phyloP scores from a whole-genome alignment of 2,329 filamentous ascomycete genomes.

The Aspergillus sp. region DNA sequence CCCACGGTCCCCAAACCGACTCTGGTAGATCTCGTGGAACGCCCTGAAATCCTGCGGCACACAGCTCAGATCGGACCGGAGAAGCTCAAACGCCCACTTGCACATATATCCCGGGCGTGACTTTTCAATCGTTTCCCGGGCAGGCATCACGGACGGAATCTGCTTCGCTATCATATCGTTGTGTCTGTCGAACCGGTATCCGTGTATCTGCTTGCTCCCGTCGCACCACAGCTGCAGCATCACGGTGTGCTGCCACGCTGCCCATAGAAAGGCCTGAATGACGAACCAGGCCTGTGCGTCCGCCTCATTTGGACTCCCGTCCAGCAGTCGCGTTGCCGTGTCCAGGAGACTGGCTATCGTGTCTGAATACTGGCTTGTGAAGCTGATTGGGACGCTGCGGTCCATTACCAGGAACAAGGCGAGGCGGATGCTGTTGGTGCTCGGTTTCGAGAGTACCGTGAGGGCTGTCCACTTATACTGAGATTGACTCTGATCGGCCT shows the following conservation, averaged over 20 bases:
- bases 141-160: not conserved
- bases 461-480: conserved; percentile 5
- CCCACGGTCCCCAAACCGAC: conserved; percentile 9
- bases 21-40: conserved; percentile 10
- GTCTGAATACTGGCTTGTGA: conserved; percentile 5
- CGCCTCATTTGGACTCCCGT: not conserved
- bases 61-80: conserved; percentile 13
- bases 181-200: not conserved
- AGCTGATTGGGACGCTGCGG: not conserved
- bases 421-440: conserved; percentile 9
- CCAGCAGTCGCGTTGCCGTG: not conserved
- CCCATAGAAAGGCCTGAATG: not conserved
- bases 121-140: not conserved
- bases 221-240: not conserved
- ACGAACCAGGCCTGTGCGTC: conserved; percentile 8
- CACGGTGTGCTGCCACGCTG: not conserved
- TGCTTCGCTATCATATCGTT: not conserved
- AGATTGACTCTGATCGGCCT: not conserved
- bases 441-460: conserved; percentile 8
- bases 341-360: conserved; percentile 8
- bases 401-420: conserved; percentile 12
- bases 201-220: not conserved
- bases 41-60: conserved; percentile 18
- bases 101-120: conserved; percentile 16
- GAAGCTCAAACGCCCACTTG: conserved; percentile 22